Base-by-base conservation (phyloP, 305 asterid genomes). In the Solanum hybrid region DNA sequence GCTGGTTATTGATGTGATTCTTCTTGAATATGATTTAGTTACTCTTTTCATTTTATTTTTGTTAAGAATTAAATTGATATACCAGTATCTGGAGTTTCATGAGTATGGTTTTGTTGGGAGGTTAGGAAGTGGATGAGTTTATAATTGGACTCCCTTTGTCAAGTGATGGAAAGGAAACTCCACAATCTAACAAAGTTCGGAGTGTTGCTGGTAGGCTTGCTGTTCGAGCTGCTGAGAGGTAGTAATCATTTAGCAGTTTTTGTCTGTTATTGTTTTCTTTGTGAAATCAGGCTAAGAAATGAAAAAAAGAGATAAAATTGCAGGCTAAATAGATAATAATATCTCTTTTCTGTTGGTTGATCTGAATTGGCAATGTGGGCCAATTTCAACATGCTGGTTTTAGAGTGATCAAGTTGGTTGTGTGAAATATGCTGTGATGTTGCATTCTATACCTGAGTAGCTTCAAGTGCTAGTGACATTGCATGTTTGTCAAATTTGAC, bases 91-190 rank as follows among this genome's bases (percentile, higher is more conserved):
- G 69, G 14, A 51, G 9, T 40, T 42, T 79, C 39, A 69, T 36
- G 69, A 37, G 89, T 86, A 89, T 86, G 87, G 67, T 34, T 81
- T 89, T 46, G n/a, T 36, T 87, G 35, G 86, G 46, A 86, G 33
- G 31, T 31, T 89, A 97, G 99, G 99, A 96, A 93, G 99, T 95
- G 86, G 99, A 97, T 93, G 99, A 96, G 92, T 97, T 97, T 46
- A 95, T 96, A 93, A 89, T 97, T 71, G 99, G 99, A 89, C 94
- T 96, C 89, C 99, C 99, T 10, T 93, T 89, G 92, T 94, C 96
- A 35, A 85, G 95, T 86, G 95, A 94, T 64, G 98, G 99, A 89
- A 94, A 86, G 91, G 99, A 96, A 93, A 96, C 99, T 3, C 93
- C 91, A 73, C 99, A 97, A 87, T 97, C 98, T 2, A 96, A 97